phyloP scores from a whole-genome alignment of 441 rosid genomes.

The Jatropha podagrica region DNA sequence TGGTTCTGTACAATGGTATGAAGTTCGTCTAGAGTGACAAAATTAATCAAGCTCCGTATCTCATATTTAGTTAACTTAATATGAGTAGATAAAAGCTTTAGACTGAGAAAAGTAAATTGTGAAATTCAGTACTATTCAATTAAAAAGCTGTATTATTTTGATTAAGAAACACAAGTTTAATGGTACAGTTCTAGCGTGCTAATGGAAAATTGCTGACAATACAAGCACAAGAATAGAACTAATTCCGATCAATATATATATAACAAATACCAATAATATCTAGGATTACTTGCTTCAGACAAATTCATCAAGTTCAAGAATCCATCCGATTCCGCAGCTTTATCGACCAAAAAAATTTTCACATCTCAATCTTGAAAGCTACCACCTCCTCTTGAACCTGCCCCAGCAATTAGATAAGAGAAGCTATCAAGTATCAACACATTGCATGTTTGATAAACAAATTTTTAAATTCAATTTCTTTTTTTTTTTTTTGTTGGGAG shows the following conservation, averaged over 20 bases:
- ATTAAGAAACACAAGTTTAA: background rate
- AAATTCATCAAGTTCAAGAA: slow-evolving; percentile 29
- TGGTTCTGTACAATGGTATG: slow-evolving; percentile 84
- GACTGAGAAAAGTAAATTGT: too few species aligned
- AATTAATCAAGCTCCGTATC: background rate
- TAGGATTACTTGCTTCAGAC: background rate
- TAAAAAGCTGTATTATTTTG: background rate
- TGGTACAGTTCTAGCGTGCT: background rate
- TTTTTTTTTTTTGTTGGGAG: too few species aligned
- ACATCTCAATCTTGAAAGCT: slow-evolving; percentile 32
- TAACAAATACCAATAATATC: too few species aligned
- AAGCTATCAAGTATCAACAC: background rate
- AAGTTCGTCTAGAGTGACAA: slow-evolving; percentile 67
- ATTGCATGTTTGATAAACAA: too few species aligned
- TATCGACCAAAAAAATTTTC: background rate
- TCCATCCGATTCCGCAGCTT: slow-evolving; percentile 22
- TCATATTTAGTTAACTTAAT: too few species aligned
- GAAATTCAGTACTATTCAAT: background rate
- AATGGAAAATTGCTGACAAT: background rate
- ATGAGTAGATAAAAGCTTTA: too few species aligned
- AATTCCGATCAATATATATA: too few species aligned
- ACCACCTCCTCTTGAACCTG: slow-evolving; percentile 46
- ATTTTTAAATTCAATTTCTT: too few species aligned
- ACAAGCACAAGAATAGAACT: too few species aligned
- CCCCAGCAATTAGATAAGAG: background rate